A percentile compares a stretch with the other conserved stretches of the same genome.
Evolutionary conservation across 805 yeast species (phyloP).

Genomic region (Lachancea meyersii): DNA sequence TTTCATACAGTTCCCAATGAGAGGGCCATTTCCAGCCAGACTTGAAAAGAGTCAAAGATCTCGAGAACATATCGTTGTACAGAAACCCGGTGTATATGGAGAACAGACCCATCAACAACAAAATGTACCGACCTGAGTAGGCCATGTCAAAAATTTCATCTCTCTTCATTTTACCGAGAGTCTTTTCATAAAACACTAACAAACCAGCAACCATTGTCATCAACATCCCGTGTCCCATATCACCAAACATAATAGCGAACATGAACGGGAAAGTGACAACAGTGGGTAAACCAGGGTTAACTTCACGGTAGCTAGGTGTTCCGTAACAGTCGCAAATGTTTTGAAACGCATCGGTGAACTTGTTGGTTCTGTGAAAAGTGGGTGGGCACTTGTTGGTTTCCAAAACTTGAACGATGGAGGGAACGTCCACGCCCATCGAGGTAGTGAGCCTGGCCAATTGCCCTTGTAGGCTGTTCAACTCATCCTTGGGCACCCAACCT

Average conservation of each 20-base stretch:
- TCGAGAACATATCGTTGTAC: conserved; percentile 68
- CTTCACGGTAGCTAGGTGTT: conserved; percentile 67
- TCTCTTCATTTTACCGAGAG: conserved; percentile 48
- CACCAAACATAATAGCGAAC: conserved; percentile 84
- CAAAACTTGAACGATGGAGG: conserved; percentile 51
- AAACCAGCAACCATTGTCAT: conserved; percentile 49
- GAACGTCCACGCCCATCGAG: conserved; percentile 29
- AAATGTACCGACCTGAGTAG: conserved; percentile 60
- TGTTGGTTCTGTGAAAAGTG: conserved; percentile 63
- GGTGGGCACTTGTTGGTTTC: conserved; percentile 65
- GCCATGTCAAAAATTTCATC: conserved; percentile 80
- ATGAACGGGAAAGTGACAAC: conserved; percentile 72
- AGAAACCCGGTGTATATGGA: conserved; percentile 71
- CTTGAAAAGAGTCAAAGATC: conserved; percentile 57
- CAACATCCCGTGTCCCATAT: conserved; percentile 70
- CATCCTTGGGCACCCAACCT: conserved; percentile 67
- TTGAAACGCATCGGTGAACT: conserved; percentile 65
- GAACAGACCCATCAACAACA: conserved; percentile 63
- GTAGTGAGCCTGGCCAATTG: conserved; percentile 38
- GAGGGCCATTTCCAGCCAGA: conserved; percentile 68
- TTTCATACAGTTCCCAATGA: conserved; percentile 44
- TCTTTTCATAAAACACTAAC: conserved; percentile 50
- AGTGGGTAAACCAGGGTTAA: conserved; percentile 70
- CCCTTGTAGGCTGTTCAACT: conserved; percentile 41
- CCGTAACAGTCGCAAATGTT: conserved; percentile 73